Evolutionary conservation across 768 basidiomycete species (phyloP), one percentile per base, ranked within the genome.

Genomic region (Trametopsis cervina): DNA sequence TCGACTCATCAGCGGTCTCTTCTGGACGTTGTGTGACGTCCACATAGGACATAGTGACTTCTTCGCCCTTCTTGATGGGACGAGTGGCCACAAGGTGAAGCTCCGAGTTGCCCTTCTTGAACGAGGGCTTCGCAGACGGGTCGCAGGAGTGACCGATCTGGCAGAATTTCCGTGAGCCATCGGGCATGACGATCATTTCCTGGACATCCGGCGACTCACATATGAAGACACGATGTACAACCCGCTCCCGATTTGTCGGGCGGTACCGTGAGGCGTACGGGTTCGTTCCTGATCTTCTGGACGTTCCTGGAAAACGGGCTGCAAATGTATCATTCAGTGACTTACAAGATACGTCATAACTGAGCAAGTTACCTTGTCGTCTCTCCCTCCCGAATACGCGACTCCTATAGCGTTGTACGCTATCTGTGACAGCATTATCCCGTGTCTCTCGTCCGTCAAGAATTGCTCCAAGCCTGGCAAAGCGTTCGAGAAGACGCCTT

Each of bases 181-280:
- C 25, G 21, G n/a, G 29, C 24, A 33, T 35, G 5, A n/a, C 6
- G 27, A 10, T 2, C 10, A 2, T 6, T 9, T 5, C 25, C 12
- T 5, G 21, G 7, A 3, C 17, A 46, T 25, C 11, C 20, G 26
- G 33, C 39, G 17, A 60, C 76, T 43, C 43, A 77, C 76, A 66
- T 91, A 89, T 27, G 86, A 77, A 1, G 89, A 89, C 42, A 89
- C 73, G 20, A 77, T 71, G 63, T 88, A 92, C 57, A 89, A 66
- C 13, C 81, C 89, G 42, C 75, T 74, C 44, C 89, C 89, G 40
- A 89, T 68, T 66, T 92, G 89, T 22, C 74, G 80, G 41, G 76
- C 66, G 11, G 88, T 89, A 47, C 89, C 89, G 47, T 76, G 70
- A 2, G 87, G 83, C 5, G 86, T 89, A 46, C 89, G 81, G 2